phyloP scores from a whole-genome alignment of 805 yeast species.

The Cyberlindnera lachancei region DNA sequence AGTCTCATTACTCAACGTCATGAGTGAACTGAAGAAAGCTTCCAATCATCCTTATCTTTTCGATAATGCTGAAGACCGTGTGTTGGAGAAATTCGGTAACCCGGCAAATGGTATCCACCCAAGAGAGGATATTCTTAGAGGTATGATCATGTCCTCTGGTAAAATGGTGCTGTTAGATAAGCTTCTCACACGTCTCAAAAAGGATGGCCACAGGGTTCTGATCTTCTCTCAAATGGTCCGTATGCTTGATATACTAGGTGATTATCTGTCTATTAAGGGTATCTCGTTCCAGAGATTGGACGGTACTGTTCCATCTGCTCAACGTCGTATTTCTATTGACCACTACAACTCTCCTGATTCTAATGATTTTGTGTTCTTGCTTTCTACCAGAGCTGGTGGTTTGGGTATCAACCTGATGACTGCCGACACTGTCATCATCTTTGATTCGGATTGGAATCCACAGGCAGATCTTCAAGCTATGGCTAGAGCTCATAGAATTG shows the following conservation, averaged over 20 bases:
- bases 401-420: constrained; percentile 97
- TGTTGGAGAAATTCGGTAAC: constrained; percentile 56
- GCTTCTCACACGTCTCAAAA: constrained; percentile 69
- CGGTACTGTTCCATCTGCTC: constrained; percentile 93
- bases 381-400: constrained; percentile 98
- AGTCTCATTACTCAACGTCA: constrained; percentile 78
- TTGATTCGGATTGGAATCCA: constrained; percentile 99
- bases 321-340: constrained; percentile 89
- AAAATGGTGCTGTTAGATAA: constrained; percentile 96
- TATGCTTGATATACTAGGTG: constrained; percentile 91
- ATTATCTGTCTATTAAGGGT: constrained; percentile 82
- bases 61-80: constrained; percentile 85
- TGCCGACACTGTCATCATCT: constrained; percentile 96
- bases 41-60: constrained; percentile 95
- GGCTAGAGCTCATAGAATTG: constrained; percentile 99
- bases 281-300: constrained; percentile 86
- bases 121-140: constrained; percentile 77
- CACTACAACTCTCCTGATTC: constrained; percentile 94
- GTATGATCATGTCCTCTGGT: constrained; percentile 95
- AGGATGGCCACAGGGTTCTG: constrained; percentile 94
- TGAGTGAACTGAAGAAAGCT: constrained; percentile 95
- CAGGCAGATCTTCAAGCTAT: constrained; percentile 98
- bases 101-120: constrained; percentile 36
- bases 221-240: constrained; percentile 97
- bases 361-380: constrained; percentile 80